Evolutionary conservation across 176 grass and related monocot species (phyloP).

Genomic region (Ananas comosus): DNA sequence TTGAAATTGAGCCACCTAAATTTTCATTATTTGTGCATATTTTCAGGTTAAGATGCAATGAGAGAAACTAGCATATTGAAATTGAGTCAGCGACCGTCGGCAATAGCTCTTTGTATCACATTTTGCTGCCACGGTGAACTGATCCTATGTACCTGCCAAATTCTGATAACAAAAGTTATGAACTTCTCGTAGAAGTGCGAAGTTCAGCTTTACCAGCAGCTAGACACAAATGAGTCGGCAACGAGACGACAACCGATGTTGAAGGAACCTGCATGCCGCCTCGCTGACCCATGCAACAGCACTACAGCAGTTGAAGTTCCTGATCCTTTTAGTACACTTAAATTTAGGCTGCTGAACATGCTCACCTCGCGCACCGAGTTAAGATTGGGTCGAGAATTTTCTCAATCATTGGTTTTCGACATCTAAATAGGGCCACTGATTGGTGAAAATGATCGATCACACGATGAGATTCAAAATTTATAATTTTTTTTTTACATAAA

Average conservation of each 20-base stretch:
- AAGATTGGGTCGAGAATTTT: conserved; percentile 16
- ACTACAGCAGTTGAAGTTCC: too few species aligned
- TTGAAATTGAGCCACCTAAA: too few species aligned
- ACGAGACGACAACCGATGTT: too few species aligned
- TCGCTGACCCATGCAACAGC: too few species aligned
- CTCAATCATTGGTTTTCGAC: conserved; percentile 11
- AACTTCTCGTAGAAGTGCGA: too few species aligned
- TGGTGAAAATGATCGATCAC: neutral
- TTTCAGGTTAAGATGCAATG: neutral
- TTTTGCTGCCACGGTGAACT: conserved; percentile 12
- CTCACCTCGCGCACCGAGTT: conserved; percentile 9
- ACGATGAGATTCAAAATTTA: too few species aligned
- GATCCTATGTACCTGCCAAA: conserved; percentile 16
- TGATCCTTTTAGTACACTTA: too few species aligned
- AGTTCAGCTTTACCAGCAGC: neutral
- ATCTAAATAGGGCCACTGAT: neutral
- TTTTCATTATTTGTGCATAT: too few species aligned
- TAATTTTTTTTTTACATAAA: too few species aligned
- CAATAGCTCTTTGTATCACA: conserved; percentile 18
- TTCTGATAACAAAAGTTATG: neutral
- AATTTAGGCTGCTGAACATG: too few species aligned
- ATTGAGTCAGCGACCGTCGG: conserved; percentile 14
- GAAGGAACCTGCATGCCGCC: too few species aligned
- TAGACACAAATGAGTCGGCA: too few species aligned
- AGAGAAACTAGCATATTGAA: neutral